Conservation (phyloP, 495 filamentous ascomycete genomes). For the Viridothelium virens region DNA sequence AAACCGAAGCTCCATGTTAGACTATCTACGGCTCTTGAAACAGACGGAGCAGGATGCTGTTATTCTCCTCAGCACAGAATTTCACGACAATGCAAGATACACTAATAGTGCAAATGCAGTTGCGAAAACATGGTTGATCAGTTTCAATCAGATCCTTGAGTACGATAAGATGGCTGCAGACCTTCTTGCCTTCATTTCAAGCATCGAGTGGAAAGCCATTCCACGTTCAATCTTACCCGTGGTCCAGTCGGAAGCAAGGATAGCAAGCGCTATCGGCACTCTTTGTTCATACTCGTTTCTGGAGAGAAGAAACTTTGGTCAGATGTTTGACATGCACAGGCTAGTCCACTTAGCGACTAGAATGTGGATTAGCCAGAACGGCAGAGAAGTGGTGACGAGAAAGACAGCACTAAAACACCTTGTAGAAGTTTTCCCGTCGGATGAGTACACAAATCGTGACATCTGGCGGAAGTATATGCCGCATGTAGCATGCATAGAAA, state of each 20-base stretch:
- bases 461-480: constrained; percentile 33
- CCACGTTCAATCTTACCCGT: constrained; percentile 26
- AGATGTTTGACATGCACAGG: constrained; percentile 26
- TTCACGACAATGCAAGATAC: constrained; percentile 25
- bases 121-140: constrained; percentile 27
- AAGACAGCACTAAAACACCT: constrained; percentile 19
- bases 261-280: constrained; percentile 25
- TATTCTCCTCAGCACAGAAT: constrained; percentile 26
- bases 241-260: constrained; percentile 22
- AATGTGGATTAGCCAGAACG: constrained; percentile 30
- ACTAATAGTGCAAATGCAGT: constrained; percentile 22
- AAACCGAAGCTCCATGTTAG: constrained; percentile 21
- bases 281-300: constrained; percentile 28
- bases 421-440: constrained; percentile 21
- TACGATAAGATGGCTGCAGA: constrained; percentile 21
- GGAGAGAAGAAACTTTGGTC: constrained; percentile 16
- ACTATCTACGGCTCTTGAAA: constrained; percentile 25
- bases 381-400: constrained; percentile 13
- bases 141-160: constrained; percentile 22
- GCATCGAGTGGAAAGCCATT: constrained; percentile 34
- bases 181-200: constrained; percentile 28
- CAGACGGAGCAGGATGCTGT: constrained; percentile 26
- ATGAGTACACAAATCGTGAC: constrained; percentile 22
- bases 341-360: constrained; percentile 31
- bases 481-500: constrained; percentile 28